phyloP scores from a whole-genome alignment of 1,284 basidiomycete genomes.

The Thelephora terrestris region DNA sequence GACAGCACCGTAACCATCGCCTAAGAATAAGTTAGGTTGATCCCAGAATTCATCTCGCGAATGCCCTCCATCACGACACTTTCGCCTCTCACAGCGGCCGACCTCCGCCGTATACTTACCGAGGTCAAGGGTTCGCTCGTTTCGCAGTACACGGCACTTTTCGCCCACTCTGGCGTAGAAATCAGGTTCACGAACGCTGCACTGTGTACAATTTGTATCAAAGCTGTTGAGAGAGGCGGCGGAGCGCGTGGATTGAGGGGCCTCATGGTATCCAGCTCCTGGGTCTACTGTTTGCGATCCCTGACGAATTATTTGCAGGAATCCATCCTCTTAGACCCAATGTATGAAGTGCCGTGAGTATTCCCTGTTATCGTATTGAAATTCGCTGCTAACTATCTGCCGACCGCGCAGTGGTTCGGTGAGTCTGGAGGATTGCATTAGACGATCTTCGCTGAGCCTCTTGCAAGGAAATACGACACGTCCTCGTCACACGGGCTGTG shows the following conservation, averaged over 20 bases:
- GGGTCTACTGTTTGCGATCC: no score
- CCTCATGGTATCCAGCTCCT: slow-evolving; percentile 58
- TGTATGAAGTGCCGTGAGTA: slow-evolving; percentile 91
- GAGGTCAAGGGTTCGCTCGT: slow-evolving; percentile 87
- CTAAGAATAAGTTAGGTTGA: slow-evolving; percentile 44
- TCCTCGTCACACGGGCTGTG: slow-evolving; percentile 47
- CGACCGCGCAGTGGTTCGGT: slow-evolving; percentile 35
- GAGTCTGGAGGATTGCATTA: slow-evolving; percentile 14
- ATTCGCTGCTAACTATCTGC: slow-evolving; percentile 3
- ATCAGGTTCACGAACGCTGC: slow-evolving; percentile 73
- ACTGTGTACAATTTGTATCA: slow-evolving; percentile 66
- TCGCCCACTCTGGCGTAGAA: slow-evolving; percentile 72
- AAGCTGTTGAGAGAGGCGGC: slow-evolving; percentile 72
- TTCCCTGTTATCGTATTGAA: not conserved
- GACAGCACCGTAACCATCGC: not conserved
- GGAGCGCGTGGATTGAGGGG: slow-evolving; percentile 85
- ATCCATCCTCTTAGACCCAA: slow-evolving; percentile 67
- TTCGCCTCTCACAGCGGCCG: slow-evolving; percentile 57
- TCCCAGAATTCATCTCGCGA: slow-evolving; percentile 91
- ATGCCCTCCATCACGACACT: slow-evolving; percentile 83
- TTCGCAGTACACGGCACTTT: slow-evolving; percentile 81
- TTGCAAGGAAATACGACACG: slow-evolving; percentile 44
- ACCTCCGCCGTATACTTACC: slow-evolving; percentile 83
- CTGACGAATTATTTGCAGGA: slow-evolving; percentile 37
- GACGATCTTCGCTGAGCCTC: not conserved